Evolutionary conservation across 805 yeast genomes (phyloP).

Genomic region (Candida andamanensis): DNA sequence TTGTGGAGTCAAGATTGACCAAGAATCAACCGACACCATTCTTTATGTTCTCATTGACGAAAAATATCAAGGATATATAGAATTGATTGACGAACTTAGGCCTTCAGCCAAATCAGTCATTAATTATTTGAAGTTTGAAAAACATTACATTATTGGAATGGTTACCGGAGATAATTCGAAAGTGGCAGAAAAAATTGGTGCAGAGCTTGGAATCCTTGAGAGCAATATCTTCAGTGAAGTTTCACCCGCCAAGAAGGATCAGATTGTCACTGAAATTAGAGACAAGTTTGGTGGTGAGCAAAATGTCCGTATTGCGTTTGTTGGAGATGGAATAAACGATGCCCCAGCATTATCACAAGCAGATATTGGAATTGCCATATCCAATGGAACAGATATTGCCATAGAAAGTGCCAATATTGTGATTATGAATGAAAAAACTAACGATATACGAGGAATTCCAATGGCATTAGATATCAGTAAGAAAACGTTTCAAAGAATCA

Average conservation of each 20-base stretch:
- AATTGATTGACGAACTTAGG: conserved; percentile 63
- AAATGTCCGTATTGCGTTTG: conserved; percentile 61
- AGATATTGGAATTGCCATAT: conserved; percentile 85
- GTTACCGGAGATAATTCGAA: conserved; percentile 80
- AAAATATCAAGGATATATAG: conserved; percentile 57
- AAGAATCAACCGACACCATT: conserved; percentile 34
- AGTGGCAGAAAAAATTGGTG: conserved; percentile 63
- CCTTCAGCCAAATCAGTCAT: conserved; percentile 61
- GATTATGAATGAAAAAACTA: conserved; percentile 35
- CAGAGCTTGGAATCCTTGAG: conserved; percentile 58
- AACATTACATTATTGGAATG: conserved; percentile 67
- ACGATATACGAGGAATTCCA: conserved; percentile 45
- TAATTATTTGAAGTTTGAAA: conserved; percentile 40
- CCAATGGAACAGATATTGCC: conserved; percentile 93
- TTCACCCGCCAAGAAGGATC: conserved; percentile 72
- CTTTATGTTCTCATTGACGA: conserved; percentile 58
- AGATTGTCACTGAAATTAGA: conserved; percentile 56
- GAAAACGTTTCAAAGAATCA: conserved; percentile 67
- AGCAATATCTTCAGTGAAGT: conserved; percentile 69
- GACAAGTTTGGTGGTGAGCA: conserved; percentile 28
- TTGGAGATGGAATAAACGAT: conserved; percentile 98
- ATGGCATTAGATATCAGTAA: conserved; percentile 65
- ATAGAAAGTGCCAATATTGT: conserved; percentile 96
- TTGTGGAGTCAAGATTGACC: conserved; percentile 9
- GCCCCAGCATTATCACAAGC: conserved; percentile 93